Evolutionary conservation across 192 early-diverging fungal genomes (phyloP), one percentile per base, ranked within the genome.

Genomic region (Coemansia sp.): DNA sequence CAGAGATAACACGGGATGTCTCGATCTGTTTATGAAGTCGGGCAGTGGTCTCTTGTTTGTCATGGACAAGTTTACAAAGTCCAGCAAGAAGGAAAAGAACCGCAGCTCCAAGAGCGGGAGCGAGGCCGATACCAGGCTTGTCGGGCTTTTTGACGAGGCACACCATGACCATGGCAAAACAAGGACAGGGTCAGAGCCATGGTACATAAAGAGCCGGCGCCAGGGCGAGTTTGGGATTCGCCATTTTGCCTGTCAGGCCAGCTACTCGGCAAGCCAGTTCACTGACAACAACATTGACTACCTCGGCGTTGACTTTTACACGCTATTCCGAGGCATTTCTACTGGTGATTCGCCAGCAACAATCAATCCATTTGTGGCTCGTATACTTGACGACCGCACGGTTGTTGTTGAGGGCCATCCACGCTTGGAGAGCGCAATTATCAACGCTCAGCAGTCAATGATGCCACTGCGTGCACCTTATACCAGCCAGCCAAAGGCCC

Each of bases 351-450:
- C 71, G 12, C 76, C 86, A 7, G 74, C 86, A 6, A 88, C 92
- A 11, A 82, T 77, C 61, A 92, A 93, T 67, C 79, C 86, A 2
- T 95, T 96, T 68, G 82, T 93, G 47, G 83, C 87, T 10, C 87
- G 89, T 39, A 68, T 96, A 48, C 93, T 96, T 68, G 86, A 88
- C 15, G 91, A 92, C 50, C 85, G 84, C 42, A 83, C 84, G 42
- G 77, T 96, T 19, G 84, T 88, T 44, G 91, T 90, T 11, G 90
- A 94, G 74, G 87, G 88, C 38, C 94, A 96, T 75, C 94, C 93
- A n/a, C 86, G 88, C 12, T 86, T 90, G 68, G 84, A 87, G 67
- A 89, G 87, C 65, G 88, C 91, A 26, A 91, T 95, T 63, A 88
- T 95, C 37, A 85, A 89, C 12, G 93, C 92, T 4, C 90, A 94